phyloP scores from a whole-genome alignment of 768 basidiomycete genomes.

The Boletus edulis region DNA sequence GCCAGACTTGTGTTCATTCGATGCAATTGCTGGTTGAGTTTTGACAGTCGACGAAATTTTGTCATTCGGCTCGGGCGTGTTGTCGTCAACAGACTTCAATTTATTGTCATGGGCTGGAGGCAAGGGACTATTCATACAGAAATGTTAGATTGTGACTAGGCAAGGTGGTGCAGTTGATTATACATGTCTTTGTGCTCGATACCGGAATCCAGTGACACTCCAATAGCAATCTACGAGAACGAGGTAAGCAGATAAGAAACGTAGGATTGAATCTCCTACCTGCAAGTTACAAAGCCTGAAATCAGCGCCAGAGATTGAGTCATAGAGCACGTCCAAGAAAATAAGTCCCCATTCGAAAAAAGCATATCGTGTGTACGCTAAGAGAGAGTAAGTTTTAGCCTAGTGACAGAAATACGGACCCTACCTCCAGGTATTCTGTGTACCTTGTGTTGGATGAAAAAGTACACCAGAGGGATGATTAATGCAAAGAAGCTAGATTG shows the following conservation, averaged over 20 bases:
- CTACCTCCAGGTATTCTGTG: conserved; percentile 74
- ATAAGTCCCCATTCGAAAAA: conserved; percentile 90
- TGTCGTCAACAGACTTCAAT: neutral
- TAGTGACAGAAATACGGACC: conserved; percentile 11
- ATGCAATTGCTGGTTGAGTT: neutral
- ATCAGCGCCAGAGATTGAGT: conserved; percentile 63
- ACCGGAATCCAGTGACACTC: conserved; percentile 26
- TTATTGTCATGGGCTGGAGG: conserved; percentile 7
- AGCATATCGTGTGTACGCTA: conserved; percentile 83
- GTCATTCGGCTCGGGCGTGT: neutral
- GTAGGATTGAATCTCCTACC: conserved; percentile 32
- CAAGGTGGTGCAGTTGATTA: conserved; percentile 41
- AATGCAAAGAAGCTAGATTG: conserved; percentile 62
- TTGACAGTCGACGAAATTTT: neutral
- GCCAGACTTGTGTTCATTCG: neutral
- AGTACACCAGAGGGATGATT: conserved; percentile 75
- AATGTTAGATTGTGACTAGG: conserved; percentile 24
- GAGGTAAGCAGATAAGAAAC: neutral
- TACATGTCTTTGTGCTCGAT: conserved; percentile 41
- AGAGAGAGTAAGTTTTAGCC: neutral
- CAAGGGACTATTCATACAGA: conserved; percentile 18
- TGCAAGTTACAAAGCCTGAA: conserved; percentile 53
- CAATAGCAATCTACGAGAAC: conserved; percentile 21
- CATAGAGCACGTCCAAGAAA: conserved; percentile 67
- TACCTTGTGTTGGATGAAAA: conserved; percentile 85